Base-by-base conservation (phyloP, 2,329 filamentous ascomycete genomes). In the Hirsutella rhossiliensis region DNA sequence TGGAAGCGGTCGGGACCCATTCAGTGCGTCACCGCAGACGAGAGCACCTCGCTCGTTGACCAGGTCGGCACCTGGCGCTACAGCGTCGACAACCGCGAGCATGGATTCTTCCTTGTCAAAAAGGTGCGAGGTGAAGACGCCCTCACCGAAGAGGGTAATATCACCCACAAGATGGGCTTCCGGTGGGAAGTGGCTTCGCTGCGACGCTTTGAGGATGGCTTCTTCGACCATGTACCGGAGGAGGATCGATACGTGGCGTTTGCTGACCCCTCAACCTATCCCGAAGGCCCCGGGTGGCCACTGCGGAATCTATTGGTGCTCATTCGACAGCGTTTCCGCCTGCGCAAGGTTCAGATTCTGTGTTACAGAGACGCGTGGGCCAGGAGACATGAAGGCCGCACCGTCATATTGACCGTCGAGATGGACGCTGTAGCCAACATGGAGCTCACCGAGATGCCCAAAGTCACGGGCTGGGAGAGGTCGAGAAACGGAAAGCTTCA, bases 71-170 rank as follows among this genome's bases (percentile, higher is more conserved):
- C 87, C 1, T 98, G 89, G 88, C 79, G 80, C 48, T 92, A 90
- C 56, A 74, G 76, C 29, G 80, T 84, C 15, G 89, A 97, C 61
- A 73, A 76, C 31, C 77, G 87, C 41, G 87, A 98, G 62, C 82
- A 90, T 59, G 92, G 92, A 11, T 98, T 97, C 66, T 98, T 98
- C 62, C 68, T 98, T n/a, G 89, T 82, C 8, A 95, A 94, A 65
- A 86, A 82, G 54, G 66, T 82, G 23, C 71, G 69, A 2, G 59
- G 55, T 2, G 54, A 62, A 36, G 58, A 62, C 34, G 56, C 63
- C 41, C 66, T 70, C n/a, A 69, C 68, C 0, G 71, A 74, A 23
- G 63, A 64, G 11, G 67, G 75, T 28, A 75, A 78, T 6, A 67
- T 54, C 15, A 50, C 54, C 1, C 50, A 56, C n/a, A 56, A 67